A percentile compares a stretch with the other conserved stretches of the same genome.
phyloP scores from a whole-genome alignment of 176 grass and related monocot genomes.

The Carex kokanica region DNA sequence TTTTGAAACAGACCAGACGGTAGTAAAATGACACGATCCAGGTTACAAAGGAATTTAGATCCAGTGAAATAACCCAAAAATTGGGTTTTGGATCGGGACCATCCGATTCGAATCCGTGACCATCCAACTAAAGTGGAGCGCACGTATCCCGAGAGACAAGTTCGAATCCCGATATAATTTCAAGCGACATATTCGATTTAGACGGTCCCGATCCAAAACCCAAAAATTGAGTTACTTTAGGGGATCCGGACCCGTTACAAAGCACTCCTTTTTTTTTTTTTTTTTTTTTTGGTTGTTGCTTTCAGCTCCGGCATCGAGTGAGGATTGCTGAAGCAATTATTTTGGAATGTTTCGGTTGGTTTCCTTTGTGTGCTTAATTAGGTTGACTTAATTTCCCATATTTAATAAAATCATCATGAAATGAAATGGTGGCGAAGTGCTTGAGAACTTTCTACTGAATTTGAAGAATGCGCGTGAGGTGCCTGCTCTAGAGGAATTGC shows the following conservation, averaged over 20 bases:
- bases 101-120: no score
- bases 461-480: background rate
- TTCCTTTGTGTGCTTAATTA: background rate
- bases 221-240: no score
- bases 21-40: no score
- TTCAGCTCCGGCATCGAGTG: background rate
- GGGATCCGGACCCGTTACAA: no score
- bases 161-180: no score
- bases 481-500: background rate
- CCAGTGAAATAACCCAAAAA: no score
- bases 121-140: no score
- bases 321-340: background rate
- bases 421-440: background rate
- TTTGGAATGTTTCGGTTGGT: background rate
- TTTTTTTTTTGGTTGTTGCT: background rate
- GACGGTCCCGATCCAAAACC: no score
- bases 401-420: background rate
- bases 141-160: no score
- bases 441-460: background rate
- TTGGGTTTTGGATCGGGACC: no score
- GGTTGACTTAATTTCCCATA: background rate
- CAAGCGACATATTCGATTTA: no score
- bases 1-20: no score
- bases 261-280: background rate
- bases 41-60: background rate